Conservation (phyloP, 2,329 filamentous ascomycete genomes). For the Hirsutella minnesotensis region DNA sequence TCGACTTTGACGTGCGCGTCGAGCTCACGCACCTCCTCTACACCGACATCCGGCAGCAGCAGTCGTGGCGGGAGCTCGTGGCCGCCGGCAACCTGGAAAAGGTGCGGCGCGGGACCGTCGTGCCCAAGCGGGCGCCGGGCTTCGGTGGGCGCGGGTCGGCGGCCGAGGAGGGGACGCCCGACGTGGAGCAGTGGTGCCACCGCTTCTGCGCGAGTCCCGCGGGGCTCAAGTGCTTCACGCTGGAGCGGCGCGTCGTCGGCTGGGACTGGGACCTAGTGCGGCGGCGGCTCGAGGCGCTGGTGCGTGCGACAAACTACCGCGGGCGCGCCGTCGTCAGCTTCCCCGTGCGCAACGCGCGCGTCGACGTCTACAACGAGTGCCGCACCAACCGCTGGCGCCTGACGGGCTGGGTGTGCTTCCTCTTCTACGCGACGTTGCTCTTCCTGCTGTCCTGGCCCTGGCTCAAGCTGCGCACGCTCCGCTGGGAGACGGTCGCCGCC, state of each 20-base stretch:
- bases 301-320: constrained; percentile 55
- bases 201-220: constrained; percentile 49
- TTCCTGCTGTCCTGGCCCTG: constrained; percentile 63
- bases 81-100: constrained; percentile 47
- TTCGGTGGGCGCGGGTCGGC: constrained; percentile 15
- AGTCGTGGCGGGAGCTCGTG: constrained; percentile 31
- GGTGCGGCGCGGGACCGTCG: constrained; percentile 51
- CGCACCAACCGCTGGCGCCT: constrained; percentile 53
- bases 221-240: constrained; percentile 42
- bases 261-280: constrained; percentile 46
- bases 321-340: constrained; percentile 49
- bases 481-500: constrained; percentile 51
- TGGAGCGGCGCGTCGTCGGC: constrained; percentile 42
- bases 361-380: constrained; percentile 54
- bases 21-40: constrained; percentile 49
- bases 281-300: constrained; percentile 39
- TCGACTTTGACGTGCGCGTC: constrained; percentile 48
- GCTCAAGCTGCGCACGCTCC: constrained; percentile 54
- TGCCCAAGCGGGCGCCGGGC: constrained; percentile 38
- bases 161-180: constrained; percentile 18
- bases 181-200: constrained; percentile 52
- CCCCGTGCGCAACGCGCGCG: constrained; percentile 39
- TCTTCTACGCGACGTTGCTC: constrained; percentile 55
- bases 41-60: constrained; percentile 25
- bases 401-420: constrained; percentile 47